These are phyloP conservation scores for Russula griseocarnosa DNA, from an alignment of 768 basidiomycete species.

Conservation along the genomic window DNA sequence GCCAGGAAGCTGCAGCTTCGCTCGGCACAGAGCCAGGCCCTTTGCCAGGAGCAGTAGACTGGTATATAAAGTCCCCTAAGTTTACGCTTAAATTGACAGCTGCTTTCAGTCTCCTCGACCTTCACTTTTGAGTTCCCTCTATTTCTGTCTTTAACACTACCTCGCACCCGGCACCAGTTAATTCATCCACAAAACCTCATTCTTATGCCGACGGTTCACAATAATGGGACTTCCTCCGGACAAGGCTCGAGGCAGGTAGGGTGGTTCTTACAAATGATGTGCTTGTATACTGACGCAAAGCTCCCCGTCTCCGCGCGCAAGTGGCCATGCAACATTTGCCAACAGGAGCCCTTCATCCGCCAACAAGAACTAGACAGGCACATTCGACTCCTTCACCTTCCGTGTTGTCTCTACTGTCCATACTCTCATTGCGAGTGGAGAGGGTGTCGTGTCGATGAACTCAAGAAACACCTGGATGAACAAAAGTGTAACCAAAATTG, in stretches of 20 bases:
- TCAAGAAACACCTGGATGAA: neutral
- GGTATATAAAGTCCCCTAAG: neutral
- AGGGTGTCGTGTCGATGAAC: neutral
- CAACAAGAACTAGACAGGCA: slow-evolving; percentile 1
- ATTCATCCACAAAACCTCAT: neutral
- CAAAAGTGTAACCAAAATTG: neutral
- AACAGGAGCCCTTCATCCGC: neutral
- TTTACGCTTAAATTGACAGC: neutral
- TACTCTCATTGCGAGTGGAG: neutral
- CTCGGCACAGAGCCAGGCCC: neutral
- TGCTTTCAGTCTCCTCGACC: neutral
- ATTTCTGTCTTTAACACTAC: neutral
- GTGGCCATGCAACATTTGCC: neutral
- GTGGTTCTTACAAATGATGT: neutral
- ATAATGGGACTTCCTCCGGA: neutral
- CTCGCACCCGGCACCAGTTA: neutral
- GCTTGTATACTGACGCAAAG: neutral
- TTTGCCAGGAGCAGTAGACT: neutral
- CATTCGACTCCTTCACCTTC: neutral
- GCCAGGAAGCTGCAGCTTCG: neutral
- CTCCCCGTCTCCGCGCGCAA: neutral
- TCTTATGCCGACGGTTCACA: neutral
- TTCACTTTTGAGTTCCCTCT: neutral
- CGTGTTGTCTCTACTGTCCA: neutral
- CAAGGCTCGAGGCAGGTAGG: neutral